These are phyloP conservation scores for Zizania latifolia DNA, from an alignment of 176 grass and related monocot species.

Conservation along the genomic window DNA sequence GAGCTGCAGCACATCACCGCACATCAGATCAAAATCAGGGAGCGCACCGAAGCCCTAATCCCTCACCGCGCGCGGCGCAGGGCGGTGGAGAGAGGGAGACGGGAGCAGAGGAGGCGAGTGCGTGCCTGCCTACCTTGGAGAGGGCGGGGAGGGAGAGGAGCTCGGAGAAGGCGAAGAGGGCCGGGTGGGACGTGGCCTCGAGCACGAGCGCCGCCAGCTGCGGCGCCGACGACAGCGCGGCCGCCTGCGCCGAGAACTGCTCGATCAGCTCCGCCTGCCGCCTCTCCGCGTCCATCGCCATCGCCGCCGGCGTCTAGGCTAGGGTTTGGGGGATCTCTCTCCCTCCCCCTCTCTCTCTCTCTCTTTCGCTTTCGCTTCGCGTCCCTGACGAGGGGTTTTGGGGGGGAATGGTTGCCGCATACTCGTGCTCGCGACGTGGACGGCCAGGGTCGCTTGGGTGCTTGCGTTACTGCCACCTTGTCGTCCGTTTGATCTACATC, in stretches of 20 bases:
- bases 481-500: too few relatives aligned
- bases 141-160: conserved; percentile 77
- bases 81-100: neutral
- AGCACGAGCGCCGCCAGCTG: conserved; percentile 76
- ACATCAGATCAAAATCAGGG: conserved; percentile 27
- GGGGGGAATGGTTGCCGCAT: too few relatives aligned
- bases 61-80: neutral
- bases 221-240: conserved; percentile 44
- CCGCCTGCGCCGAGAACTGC: conserved; percentile 73
- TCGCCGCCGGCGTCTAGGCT: conserved; percentile 8
- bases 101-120: too few relatives aligned
- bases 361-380: neutral
- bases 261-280: conserved; percentile 88
- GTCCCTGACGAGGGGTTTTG: too few relatives aligned
- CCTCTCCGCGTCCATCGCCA: conserved; percentile 76
- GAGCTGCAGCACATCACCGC: conserved; percentile 42
- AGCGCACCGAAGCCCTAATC: neutral
- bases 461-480: neutral
- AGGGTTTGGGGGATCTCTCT: conserved; percentile 25
- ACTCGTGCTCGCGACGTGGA: too few relatives aligned
- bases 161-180: conserved; percentile 96
- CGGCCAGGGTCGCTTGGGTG: too few relatives aligned
- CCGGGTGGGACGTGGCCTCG: conserved; percentile 90
- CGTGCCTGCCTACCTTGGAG: conserved; percentile 45
- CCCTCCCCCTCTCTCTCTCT: neutral